Evolutionary conservation across 2,329 filamentous ascomycete species (phyloP).

Genomic region (Microdochium paspali): DNA sequence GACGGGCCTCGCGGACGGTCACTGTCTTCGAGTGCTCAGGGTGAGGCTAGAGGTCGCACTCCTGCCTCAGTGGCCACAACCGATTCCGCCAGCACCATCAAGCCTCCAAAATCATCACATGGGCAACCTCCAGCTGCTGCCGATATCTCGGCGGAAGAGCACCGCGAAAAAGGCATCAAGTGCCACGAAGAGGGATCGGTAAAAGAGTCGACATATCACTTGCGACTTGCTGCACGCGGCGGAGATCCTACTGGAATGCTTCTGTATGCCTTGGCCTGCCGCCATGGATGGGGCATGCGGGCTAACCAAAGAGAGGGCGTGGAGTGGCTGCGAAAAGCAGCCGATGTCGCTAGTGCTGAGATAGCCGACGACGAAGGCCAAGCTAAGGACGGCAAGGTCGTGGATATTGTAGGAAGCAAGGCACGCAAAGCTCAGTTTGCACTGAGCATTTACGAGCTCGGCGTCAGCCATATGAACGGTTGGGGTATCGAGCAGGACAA

Average conservation of each 20-base stretch:
- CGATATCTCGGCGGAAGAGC: slow-evolving; percentile 75
- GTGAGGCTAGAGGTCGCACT: slow-evolving; percentile 29
- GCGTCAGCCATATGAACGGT: slow-evolving; percentile 94
- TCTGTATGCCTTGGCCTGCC: slow-evolving; percentile 85
- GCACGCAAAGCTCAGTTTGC: slow-evolving; percentile 89
- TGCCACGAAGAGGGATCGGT: slow-evolving; percentile 81
- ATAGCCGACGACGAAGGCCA: slow-evolving; percentile 73
- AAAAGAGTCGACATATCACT: slow-evolving; percentile 92
- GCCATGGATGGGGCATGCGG: slow-evolving; percentile 97
- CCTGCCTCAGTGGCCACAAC: slow-evolving; percentile 39
- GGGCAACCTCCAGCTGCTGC: slow-evolving; percentile 47
- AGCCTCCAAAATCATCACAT: slow-evolving; percentile 28
- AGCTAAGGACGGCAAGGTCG: slow-evolving; percentile 50
- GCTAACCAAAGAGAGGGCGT: slow-evolving; percentile 85
- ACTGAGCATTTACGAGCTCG: slow-evolving; percentile 89
- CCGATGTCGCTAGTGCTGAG: slow-evolving; percentile 73
- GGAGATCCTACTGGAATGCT: slow-evolving; percentile 92
- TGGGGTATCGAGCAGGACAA: slow-evolving; percentile 97
- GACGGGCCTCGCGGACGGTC: slow-evolving; percentile 38
- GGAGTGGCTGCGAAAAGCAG: slow-evolving; percentile 84
- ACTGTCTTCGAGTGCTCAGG: slow-evolving; percentile 25
- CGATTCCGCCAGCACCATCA: slow-evolving; percentile 46
- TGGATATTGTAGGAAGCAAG: slow-evolving; percentile 63
- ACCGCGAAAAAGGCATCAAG: slow-evolving; percentile 81
- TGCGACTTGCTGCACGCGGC: slow-evolving; percentile 78